Evolutionary conservation across 2,329 filamentous ascomycete genomes (phyloP).

Genomic region (Arachnomyces sp.): DNA sequence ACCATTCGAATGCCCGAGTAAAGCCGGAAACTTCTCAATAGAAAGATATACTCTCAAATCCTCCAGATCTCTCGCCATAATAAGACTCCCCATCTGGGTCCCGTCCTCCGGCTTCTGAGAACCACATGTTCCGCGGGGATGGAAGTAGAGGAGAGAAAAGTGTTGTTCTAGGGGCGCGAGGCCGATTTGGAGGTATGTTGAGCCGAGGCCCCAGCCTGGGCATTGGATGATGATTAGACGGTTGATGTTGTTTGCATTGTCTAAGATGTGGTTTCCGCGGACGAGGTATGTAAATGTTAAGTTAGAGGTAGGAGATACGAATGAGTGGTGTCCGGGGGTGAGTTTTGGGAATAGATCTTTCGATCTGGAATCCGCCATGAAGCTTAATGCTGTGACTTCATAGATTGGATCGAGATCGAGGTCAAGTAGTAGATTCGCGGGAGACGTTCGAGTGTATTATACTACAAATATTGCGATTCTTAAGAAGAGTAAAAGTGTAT

Average conservation of each 20-base stretch:
- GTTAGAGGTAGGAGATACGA: conserved; percentile 12
- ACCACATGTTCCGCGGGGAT: conserved; percentile 19
- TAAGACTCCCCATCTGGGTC: conserved; percentile 15
- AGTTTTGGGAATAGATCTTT: conserved; percentile 1
- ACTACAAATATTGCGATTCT: too few species aligned
- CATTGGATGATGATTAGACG: conserved; percentile 16
- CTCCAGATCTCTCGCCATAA: conserved; percentile 20
- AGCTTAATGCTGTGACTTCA: too few species aligned
- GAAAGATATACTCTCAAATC: conserved; percentile 17
- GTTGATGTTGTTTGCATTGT: background rate
- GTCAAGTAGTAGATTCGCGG: too few species aligned
- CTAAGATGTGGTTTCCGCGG: conserved; percentile 1
- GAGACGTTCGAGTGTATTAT: too few species aligned
- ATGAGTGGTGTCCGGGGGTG: conserved; percentile 12
- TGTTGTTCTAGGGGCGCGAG: conserved; percentile 11
- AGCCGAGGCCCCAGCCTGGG: conserved; percentile 20
- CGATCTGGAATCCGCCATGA: too few species aligned
- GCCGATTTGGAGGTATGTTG: conserved; percentile 15
- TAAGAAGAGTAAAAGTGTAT: too few species aligned
- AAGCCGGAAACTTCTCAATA: conserved; percentile 12
- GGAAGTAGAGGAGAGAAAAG: conserved; percentile 19
- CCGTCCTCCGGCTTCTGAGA: conserved; percentile 10
- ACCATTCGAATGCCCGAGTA: conserved; percentile 22
- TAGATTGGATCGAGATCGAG: too few species aligned
- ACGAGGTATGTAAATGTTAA: conserved; percentile 16